These are phyloP conservation scores for Didymosphaeria variabile DNA, from an alignment of 2,329 filamentous ascomycete species.

Conservation along the genomic window DNA sequence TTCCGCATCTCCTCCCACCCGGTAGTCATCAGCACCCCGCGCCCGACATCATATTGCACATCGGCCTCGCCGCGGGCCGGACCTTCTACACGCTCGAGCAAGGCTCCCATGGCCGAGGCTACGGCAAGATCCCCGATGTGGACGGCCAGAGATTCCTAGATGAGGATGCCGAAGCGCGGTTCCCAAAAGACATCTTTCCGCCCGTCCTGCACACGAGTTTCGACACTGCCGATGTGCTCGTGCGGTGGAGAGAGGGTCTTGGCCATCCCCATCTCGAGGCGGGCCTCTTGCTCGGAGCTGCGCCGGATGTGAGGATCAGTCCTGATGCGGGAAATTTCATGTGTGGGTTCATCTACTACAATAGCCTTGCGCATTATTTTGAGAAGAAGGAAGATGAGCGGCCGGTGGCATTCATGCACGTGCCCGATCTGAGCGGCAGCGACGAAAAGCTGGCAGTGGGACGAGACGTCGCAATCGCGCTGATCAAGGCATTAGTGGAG, in stretches of 20 bases:
- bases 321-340: conserved; percentile 48
- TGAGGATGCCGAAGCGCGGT: conserved; percentile 25
- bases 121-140: conserved; percentile 44
- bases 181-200: conserved; percentile 32
- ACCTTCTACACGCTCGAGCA: conserved; percentile 48
- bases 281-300: neutral
- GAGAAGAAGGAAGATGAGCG: conserved; percentile 27
- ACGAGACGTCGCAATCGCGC: conserved; percentile 38
- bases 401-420: conserved; percentile 49
- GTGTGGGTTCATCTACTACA: conserved; percentile 50
- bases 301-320: conserved; percentile 38
- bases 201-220: conserved; percentile 40
- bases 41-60: conserved; percentile 48
- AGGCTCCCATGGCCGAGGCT: conserved; percentile 39
- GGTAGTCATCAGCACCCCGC: conserved; percentile 25
- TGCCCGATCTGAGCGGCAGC: conserved; percentile 43
- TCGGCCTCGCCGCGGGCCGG: conserved; percentile 49
- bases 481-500: conserved; percentile 48
- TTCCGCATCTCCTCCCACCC: conserved; percentile 41
- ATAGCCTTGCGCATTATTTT: conserved; percentile 43
- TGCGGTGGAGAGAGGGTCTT: conserved; percentile 37
- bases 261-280: conserved; percentile 15
- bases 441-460: conserved; percentile 37
- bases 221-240: conserved; percentile 41
- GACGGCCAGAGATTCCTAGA: conserved; percentile 41